phyloP scores from a whole-genome alignment of 164 flowering plant genomes.

The Umbilicus rupestris region DNA sequence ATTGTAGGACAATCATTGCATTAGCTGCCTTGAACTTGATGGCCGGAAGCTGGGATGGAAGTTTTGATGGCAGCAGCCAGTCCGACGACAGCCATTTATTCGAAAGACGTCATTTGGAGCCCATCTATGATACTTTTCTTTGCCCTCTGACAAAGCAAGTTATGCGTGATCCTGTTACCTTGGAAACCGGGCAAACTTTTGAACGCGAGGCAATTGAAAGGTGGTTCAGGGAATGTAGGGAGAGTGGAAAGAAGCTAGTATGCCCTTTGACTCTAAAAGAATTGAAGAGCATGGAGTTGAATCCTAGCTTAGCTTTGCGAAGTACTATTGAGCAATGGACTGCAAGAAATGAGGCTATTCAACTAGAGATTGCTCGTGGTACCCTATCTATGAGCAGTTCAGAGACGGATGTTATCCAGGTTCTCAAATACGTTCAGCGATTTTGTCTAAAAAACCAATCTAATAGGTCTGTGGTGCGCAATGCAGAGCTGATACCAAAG shows the following conservation, averaged over 20 bases:
- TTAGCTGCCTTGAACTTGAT: constrained; percentile 18
- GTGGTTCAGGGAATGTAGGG: constrained; percentile 49
- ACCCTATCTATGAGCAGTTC: constrained; percentile 41
- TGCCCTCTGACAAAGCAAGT: constrained; percentile 64
- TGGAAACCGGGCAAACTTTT: constrained; percentile 46
- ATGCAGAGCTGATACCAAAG: constrained; percentile 56
- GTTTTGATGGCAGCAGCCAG: constrained; percentile 49
- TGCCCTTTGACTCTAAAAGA: constrained; percentile 61
- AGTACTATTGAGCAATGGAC: constrained; percentile 62
- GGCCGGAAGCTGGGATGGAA: constrained; percentile 72
- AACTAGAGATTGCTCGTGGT: constrained; percentile 29
- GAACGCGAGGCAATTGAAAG: constrained; percentile 45
- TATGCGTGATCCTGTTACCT: constrained; percentile 53
- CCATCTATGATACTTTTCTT: constrained; percentile 68
- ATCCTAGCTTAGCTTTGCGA: constrained; percentile 47
- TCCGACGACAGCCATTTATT: constrained; percentile 66
- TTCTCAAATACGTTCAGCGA: constrained; percentile 54
- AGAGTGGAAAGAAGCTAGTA: constrained; percentile 50
- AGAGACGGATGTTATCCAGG: constrained; percentile 48
- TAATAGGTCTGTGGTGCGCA: constrained; percentile 51
- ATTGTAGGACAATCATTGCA: neutral
- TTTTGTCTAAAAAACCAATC: constrained; percentile 48
- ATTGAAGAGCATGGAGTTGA: constrained; percentile 35
- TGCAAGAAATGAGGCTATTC: constrained; percentile 39
- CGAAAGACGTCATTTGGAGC: constrained; percentile 70